Evolutionary conservation across 1,284 basidiomycete species (phyloP), one percentile per base, ranked within the genome.

Genomic region (Coniferiporia weirii): DNA sequence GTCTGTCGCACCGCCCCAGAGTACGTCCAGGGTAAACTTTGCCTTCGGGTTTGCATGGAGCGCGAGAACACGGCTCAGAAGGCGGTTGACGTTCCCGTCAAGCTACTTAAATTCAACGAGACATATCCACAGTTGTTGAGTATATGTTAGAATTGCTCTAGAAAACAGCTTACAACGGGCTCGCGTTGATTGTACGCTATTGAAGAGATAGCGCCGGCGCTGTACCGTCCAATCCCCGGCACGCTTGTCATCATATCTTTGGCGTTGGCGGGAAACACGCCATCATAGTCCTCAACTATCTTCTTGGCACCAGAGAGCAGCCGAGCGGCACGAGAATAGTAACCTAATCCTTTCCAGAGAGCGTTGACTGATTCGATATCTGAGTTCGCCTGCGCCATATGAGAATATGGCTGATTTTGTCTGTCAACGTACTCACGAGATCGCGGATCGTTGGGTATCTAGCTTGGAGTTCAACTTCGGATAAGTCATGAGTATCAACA

Each of bases 171-270:
- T 70, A 93, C 92, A 52, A 95, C 91, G 13, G 94, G 90, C 9
- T 83, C 89, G 61, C 81, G 80, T 63, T 93, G 82, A 38, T 89
- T 90, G 67, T 94, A 95, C 1, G 93, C 93, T 70, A 97, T 97
- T 1, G 90, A 93, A 64, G 84, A 85, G 60, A 97, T 93, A 7
- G 94, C 94, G 19, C 93, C 92, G 27, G 87, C 85, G 54, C 93
- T 97, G 70, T 98, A 98, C 43, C 92, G 79, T 38, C 95, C 95
- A 40, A 98, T 89, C 1, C 95, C 95, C 34, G 93, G 91, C 47
- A 98, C 89, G 60, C 88, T 80, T 55, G 84, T 82, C 72, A 96
- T 87, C 78, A 99, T 83, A 15, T 87, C 85, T 63, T 82, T 82
- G 0, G 91, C 89, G 63, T 89, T 89, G 54, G 83, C 77, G 0